A percentile compares a stretch with the other conserved stretches of the same genome.
Evolutionary conservation across 805 yeast species (phyloP).

Genomic region (Ogataea parapolymorpha): DNA sequence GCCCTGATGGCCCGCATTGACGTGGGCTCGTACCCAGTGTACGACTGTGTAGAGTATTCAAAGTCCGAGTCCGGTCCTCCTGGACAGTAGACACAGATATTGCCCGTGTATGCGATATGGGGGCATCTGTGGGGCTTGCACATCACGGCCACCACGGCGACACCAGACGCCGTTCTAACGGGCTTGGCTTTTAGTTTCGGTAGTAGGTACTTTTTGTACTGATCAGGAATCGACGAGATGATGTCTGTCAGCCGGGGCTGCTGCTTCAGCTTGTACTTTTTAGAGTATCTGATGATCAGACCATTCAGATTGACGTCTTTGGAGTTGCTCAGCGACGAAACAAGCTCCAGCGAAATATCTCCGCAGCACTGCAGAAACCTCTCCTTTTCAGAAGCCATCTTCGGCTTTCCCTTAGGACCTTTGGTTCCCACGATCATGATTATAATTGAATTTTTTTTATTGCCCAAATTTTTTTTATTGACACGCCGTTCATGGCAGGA

Average conservation of each 20-base stretch:
- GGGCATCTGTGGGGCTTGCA: slow-evolving; percentile 99
- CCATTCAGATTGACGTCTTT: slow-evolving; percentile 89
- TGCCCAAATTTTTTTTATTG: slow-evolving; percentile 10
- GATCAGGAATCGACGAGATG: slow-evolving; percentile 93
- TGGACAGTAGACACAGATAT: slow-evolving; percentile 97
- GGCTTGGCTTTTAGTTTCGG: slow-evolving; percentile 98
- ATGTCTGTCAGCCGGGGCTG: slow-evolving; percentile 96
- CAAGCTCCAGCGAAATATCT: slow-evolving; percentile 83
- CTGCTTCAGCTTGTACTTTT: slow-evolving; percentile 84
- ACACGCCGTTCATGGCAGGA: slow-evolving; percentile 11
- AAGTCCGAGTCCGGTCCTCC: slow-evolving; percentile 99
- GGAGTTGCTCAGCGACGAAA: slow-evolving; percentile 67
- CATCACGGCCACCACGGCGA: slow-evolving; percentile 99
- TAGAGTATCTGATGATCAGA: slow-evolving; percentile 76
- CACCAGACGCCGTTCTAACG: slow-evolving; percentile 96
- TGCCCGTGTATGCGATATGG: slow-evolving; percentile 97
- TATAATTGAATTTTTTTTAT: slow-evolving; percentile 8
- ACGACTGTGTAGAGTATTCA: slow-evolving; percentile 96
- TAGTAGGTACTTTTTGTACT: slow-evolving; percentile 82
- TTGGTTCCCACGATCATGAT: slow-evolving; percentile 25
- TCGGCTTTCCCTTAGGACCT: slow-evolving; percentile 49
- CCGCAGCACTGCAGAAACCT: slow-evolving; percentile 90
- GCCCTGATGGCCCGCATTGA: slow-evolving; percentile 99
- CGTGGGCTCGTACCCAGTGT: slow-evolving; percentile 98
- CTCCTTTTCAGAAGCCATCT: slow-evolving; percentile 87